These are phyloP conservation scores for Aspergillus ostianus DNA, from an alignment of 495 filamentous ascomycete genomes.

Conservation along the genomic window DNA sequence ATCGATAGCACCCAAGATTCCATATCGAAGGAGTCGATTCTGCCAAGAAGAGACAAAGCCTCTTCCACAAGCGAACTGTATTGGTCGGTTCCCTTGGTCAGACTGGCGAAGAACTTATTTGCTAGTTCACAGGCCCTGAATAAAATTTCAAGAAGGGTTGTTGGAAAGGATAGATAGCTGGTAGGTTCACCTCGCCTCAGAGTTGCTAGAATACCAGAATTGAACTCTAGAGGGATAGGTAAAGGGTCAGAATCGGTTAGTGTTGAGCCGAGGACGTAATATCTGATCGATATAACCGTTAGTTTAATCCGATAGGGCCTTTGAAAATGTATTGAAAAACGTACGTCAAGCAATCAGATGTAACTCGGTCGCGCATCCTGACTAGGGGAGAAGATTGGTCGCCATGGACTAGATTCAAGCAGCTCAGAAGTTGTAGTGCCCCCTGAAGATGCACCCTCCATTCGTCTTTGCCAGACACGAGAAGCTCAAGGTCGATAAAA, in stretches of 20 bases:
- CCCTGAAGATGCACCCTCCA: constrained; percentile 11
- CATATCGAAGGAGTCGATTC: not conserved
- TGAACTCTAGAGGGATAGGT: not conserved
- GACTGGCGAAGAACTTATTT: constrained; percentile 1
- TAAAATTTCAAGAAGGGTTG: constrained; percentile 6
- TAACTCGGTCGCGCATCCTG: constrained; percentile 5
- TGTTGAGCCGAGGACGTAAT: constrained; percentile 10
- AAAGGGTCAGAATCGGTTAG: not conserved
- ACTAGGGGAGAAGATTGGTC: not conserved
- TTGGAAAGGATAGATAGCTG: constrained; percentile 14
- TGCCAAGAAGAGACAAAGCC: not conserved
- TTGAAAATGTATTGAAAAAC: not conserved
- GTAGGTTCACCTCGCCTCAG: constrained; percentile 8
- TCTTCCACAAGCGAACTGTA: not conserved
- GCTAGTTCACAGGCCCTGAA: constrained; percentile 13
- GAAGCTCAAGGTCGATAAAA: constrained; percentile 10
- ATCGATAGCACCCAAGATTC: constrained; percentile 1
- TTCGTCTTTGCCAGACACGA: constrained; percentile 1
- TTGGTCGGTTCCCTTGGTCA: not conserved
- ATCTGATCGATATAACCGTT: not conserved
- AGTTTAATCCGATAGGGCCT: not conserved
- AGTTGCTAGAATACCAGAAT: constrained; percentile 1
- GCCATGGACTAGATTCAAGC: not conserved
- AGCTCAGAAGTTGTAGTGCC: constrained; percentile 5
- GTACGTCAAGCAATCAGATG: constrained; percentile 12